Base-by-base conservation (phyloP, 2,329 filamentous ascomycete species). In the Pseudogymnoascus verrucosus region DNA sequence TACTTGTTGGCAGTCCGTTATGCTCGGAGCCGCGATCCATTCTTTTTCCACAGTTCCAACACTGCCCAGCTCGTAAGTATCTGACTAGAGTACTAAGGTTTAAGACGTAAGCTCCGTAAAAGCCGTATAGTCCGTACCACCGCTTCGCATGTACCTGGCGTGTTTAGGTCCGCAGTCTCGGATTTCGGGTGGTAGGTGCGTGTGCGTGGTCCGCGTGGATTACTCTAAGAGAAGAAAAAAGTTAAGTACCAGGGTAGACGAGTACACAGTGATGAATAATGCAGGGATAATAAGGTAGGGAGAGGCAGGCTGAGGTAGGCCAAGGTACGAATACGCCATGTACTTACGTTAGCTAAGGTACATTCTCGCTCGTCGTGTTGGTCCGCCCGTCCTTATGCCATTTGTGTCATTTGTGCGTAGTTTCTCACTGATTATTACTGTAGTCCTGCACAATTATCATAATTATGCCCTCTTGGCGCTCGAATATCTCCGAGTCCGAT, bases 31-130 rank as follows among this genome's bases (percentile, higher is more conserved):
- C 44, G 44, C 44, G 44, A 51, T 51, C 44, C 44, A 51, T 51
- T 51, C 6, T 51, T 51, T 51, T 51, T 31, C 7, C 28, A 28
- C 7, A 31, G 28, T 31, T 51, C 42, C 42, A 51, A 51, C 42
- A 51, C 21, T 51, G 42, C 42, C 42, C 42, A 51, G 42, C 42
- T 51, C 42, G 42, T 28, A 51, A 51, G 42, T 51, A 51, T 28
- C 44, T 28, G 11, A 47, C 19, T 26, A 47, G 5, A 23, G 42
- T 23, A 47, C 21, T 51, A 51, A 51, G 14, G 44, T 51, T 51
- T 51, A 51, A 51, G 23, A 51, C 42, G 42, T 51, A 51, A 51
- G 42, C 42, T 51, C 44, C 44, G 44, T 51, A 51, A 51, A 51
- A 28, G 44, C 44, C 44, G 44, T 51, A 7, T 21, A 3, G 21